Evolutionary conservation across 2,329 filamentous ascomycete genomes (phyloP), one percentile per base, ranked within the genome.

Genomic region (Colletotrichum camelliae): DNA sequence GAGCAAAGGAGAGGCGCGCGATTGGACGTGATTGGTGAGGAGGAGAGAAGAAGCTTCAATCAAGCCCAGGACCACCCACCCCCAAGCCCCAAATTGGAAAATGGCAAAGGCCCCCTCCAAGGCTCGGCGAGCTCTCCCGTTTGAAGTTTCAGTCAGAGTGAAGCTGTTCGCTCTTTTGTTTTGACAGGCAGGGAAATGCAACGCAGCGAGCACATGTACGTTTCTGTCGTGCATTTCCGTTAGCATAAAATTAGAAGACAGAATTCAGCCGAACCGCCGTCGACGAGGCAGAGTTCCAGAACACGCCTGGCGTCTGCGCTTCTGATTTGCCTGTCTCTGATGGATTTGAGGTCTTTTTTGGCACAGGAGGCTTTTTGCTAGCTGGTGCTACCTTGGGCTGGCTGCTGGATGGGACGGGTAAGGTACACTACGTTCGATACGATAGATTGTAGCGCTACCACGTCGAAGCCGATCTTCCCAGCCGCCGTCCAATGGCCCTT

Each of bases 101-200:
- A 67, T 16, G 13, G 43, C 65, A 43, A 10, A 43, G 39, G 39
- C 65, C 65, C 39, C 55, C 43, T 37, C 15, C 43, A 29, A 43
- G 37, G 37, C 67, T 69, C 67, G 67, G 67, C 48, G 52, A 61
- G 52, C 55, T 60, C 67, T 60, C 55, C 67, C 55, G n/a, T n/a
- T n/a, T n/a, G n/a, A n/a, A n/a, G 67, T 72, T 75, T 75, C 72
- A 72, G 72, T 61, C 68, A 67, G 55, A 72, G 68, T 66, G 72
- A 75, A 61, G 52, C 52, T 33, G 55, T 33, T 72, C 48, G 21
- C 31, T 18, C 18, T 39, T 62, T 72, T 27, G 37, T 72, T 37
- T 43, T 67, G 55, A 72, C 21, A 31, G 52, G 15, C 16, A 65
- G 39, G 52, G 48, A 27, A 52, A 67, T 75, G 72, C 62, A 57